phyloP scores from a whole-genome alignment of 1,284 basidiomycete genomes.

The Cutaneotrichosporon sp. region DNA sequence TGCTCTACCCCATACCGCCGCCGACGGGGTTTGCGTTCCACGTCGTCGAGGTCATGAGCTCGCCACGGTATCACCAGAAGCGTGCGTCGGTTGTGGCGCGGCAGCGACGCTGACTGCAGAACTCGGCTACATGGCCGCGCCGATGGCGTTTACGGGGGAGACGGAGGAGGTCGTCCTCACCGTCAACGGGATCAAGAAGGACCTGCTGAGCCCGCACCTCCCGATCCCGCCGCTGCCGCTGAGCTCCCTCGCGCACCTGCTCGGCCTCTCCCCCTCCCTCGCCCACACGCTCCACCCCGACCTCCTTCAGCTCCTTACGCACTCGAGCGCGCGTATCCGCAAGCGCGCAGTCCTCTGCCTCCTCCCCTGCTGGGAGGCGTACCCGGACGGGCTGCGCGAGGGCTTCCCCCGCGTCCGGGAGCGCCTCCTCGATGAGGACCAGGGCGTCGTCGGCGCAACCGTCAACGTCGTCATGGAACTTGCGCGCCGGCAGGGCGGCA shows the following conservation, averaged over 20 bases:
- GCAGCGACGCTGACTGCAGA: constrained; percentile 55
- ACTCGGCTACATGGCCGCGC: constrained; percentile 92
- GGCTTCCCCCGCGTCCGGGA: constrained; percentile 75
- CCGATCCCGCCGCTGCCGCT: constrained; percentile 79
- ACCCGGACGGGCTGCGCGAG: constrained; percentile 71
- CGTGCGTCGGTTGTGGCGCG: constrained; percentile 41
- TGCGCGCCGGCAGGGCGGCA: constrained; percentile 69
- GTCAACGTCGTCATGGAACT: constrained; percentile 96
- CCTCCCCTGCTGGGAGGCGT: constrained; percentile 73
- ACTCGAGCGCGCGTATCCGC: constrained; percentile 82
- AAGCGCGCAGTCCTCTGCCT: constrained; percentile 85
- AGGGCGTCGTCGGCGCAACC: constrained; percentile 87
- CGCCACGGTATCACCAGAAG: constrained; percentile 86
- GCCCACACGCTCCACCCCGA: constrained; percentile 87
- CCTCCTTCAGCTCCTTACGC: constrained; percentile 83
- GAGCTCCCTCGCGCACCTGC: constrained; percentile 84
- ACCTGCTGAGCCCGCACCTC: constrained; percentile 70
- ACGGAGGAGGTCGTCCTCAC: constrained; percentile 98
- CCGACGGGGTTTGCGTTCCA: constrained; percentile 68
- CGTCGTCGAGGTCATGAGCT: constrained; percentile 98
- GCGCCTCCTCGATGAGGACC: constrained; percentile 78
- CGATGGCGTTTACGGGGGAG: constrained; percentile 87
- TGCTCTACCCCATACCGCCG: constrained; percentile 56
- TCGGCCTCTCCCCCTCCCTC: constrained; percentile 84
- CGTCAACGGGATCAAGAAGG: constrained; percentile 98